Evolutionary conservation across 371 early-diverging fungal genomes (phyloP), one percentile per base, ranked within the genome.

Genomic region (Gilbertella persicaria): DNA sequence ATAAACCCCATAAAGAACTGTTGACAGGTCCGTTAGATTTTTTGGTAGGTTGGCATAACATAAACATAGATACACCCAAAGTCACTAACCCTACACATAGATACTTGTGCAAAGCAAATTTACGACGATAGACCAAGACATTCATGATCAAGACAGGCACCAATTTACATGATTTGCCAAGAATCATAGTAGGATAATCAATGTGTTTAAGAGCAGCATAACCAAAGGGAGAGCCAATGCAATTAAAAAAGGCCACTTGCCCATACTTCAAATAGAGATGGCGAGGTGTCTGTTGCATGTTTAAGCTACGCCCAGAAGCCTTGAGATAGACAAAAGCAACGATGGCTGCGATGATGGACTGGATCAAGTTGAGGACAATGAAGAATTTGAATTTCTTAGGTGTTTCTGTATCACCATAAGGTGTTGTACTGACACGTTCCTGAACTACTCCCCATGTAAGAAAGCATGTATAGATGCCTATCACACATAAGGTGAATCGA

Each of bases 121-220:
- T 82, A 33, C 90, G 83, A 23, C 92, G 85, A 71, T 97, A 95
- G 25, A 99, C 80, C 21, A 98, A 42, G 43, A 93, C 84, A 71
- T 92, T 94, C 95, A 97, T 96, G 50, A 96, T 45, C 80, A 97
- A 83, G 25, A 98, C 95, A 2, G 99, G 99, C 7, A 99, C 82
- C 29, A 99, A 85, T 65, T 99, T 99, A 79, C 99, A 97, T 19
- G 96, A 93, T 69, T 98, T 97, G 49, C 96, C 96, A 29, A 99
- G 78, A 38, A 95, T 93, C 84, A 98, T 82, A 16, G 98, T 98
- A 17, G 97, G 98, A 73, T 97, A 99, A 72, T 96, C 94, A 58
- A 99, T 92, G 64, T 95, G 93, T 45, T 89, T 88, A 30, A 98
- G 75, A 9, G 96, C 83, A 14, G 89, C 92, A 71, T 95, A 96